These are phyloP conservation scores for Apophysomyces trapeziformis DNA, from an alignment of 371 early-diverging fungal species.

Conservation along the genomic window DNA sequence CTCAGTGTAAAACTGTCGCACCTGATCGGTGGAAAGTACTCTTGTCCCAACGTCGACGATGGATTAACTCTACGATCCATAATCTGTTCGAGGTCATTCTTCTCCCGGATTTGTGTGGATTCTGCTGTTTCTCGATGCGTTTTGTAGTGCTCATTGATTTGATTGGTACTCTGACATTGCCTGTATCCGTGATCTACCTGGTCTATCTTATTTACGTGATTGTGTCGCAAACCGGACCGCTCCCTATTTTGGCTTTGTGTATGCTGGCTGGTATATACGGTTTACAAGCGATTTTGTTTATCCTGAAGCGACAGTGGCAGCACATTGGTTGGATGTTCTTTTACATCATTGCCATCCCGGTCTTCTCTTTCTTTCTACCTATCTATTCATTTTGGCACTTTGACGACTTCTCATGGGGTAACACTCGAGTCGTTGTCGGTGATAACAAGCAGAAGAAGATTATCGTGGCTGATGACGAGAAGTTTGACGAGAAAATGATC, in stretches of 20 bases:
- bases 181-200: constrained; percentile 80
- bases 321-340: constrained; percentile 93
- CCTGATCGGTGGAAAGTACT: constrained; percentile 89
- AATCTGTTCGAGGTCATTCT: constrained; percentile 92
- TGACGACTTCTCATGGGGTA: constrained; percentile 92
- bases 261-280: constrained; percentile 82
- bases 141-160: constrained; percentile 94
- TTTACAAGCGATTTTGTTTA: constrained; percentile 84
- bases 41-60: constrained; percentile 92
- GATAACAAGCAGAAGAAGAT: constrained; percentile 61
- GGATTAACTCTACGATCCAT: constrained; percentile 98
- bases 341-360: constrained; percentile 77
- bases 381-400: constrained; percentile 85
- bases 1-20: constrained; percentile 90
- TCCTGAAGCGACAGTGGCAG: constrained; percentile 81
- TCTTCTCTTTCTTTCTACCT: constrained; percentile 78
- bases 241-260: constrained; percentile 67
- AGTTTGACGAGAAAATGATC: constrained; percentile 82
- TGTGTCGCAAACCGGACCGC: constrained; percentile 52
- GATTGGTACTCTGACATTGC: constrained; percentile 93
- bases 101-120: constrained; percentile 92
- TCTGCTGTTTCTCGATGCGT: constrained; percentile 97
- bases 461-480: constrained; percentile 57
- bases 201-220: constrained; percentile 47
- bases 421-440: constrained; percentile 78